These are phyloP conservation scores for Thermoascus crustaceus DNA, from an alignment of 2,329 filamentous ascomycete species.

Conservation along the genomic window DNA sequence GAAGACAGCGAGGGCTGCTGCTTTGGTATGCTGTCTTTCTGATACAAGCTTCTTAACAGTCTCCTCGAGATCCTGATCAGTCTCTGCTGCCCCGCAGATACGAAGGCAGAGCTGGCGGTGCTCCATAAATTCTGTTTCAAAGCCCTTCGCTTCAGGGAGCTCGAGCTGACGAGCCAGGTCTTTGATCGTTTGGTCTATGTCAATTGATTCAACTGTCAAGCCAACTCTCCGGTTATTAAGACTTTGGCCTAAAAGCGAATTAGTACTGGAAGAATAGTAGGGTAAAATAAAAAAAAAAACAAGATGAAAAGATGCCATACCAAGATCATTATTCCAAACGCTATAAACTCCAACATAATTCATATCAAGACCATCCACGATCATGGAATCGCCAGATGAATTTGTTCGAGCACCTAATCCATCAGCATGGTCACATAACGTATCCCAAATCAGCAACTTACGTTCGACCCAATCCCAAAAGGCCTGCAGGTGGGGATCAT, in stretches of 20 bases:
- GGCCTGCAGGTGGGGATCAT: conserved; percentile 49
- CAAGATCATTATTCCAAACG: conserved; percentile 51
- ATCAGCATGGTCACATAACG: conserved; percentile 9
- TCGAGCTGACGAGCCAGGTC: conserved; percentile 44
- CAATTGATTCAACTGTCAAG: conserved; percentile 15
- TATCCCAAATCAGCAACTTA: conserved; percentile 17
- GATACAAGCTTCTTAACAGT: conserved; percentile 45
- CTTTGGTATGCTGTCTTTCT: conserved; percentile 51
- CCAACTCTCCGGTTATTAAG: conserved; percentile 24
- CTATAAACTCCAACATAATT: conserved; percentile 53
- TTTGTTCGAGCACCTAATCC: conserved; percentile 29
- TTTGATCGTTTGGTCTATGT: conserved; percentile 36
- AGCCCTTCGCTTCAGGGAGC: conserved; percentile 44
- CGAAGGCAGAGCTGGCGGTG: conserved; percentile 54
- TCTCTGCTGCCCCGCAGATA: conserved; percentile 51
- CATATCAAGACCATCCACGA: conserved; percentile 48
- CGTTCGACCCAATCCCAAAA: conserved; percentile 53
- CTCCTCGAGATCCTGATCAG: conserved; percentile 42
- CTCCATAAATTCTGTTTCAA: conserved; percentile 44
- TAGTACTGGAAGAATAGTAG: too few relatives aligned
- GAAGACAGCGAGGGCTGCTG: conserved; percentile 54
- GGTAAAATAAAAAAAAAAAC: too few relatives aligned
- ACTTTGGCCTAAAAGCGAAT: conserved; percentile 22
- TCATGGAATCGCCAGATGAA: conserved; percentile 45
- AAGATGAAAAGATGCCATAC: conserved; percentile 20